Percentiles rank a stretch among this genome's conserved stretches.
phyloP scores from a whole-genome alignment of 192 early-diverging fungal genomes.

The Backusella mclennaniae region DNA sequence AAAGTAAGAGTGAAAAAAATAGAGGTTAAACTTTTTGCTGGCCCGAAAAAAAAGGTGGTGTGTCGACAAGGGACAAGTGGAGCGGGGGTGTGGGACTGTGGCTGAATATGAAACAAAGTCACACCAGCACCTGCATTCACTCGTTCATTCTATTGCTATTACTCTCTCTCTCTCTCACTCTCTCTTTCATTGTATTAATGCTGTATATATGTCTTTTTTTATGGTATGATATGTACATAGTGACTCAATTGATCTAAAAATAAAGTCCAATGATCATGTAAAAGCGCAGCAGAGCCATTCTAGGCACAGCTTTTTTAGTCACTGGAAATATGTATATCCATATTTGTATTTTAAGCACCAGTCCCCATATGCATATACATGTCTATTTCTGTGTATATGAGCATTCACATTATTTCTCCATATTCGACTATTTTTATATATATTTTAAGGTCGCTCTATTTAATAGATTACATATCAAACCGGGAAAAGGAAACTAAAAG shows the following conservation, averaged over 20 bases:
- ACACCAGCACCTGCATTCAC: background rate
- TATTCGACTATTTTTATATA: background rate
- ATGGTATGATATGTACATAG: background rate
- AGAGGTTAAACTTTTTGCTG: background rate
- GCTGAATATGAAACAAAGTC: slow-evolving; percentile 4
- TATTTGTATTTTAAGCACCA: background rate
- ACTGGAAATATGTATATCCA: too few species aligned
- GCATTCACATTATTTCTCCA: background rate
- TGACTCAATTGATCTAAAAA: background rate
- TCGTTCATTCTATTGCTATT: background rate
- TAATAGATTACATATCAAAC: background rate
- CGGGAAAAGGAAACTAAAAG: background rate
- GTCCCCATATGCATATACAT: background rate
- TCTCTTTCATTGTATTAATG: too few species aligned
- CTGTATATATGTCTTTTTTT: too few species aligned
- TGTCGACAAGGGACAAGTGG: slow-evolving; percentile 2
- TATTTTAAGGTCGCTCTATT: background rate
- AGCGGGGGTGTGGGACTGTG: background rate
- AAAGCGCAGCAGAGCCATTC: background rate
- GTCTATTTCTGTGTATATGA: too few species aligned
- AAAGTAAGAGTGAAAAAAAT: background rate
- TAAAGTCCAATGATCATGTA: background rate
- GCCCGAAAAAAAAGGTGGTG: background rate
- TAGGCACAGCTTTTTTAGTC: background rate
- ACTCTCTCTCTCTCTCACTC: too few species aligned